Percentiles rank a stretch among this genome's conserved stretches.
Evolutionary conservation across 2,329 filamentous ascomycete species (phyloP).

Genomic region (Epicoccum sorghinum): DNA sequence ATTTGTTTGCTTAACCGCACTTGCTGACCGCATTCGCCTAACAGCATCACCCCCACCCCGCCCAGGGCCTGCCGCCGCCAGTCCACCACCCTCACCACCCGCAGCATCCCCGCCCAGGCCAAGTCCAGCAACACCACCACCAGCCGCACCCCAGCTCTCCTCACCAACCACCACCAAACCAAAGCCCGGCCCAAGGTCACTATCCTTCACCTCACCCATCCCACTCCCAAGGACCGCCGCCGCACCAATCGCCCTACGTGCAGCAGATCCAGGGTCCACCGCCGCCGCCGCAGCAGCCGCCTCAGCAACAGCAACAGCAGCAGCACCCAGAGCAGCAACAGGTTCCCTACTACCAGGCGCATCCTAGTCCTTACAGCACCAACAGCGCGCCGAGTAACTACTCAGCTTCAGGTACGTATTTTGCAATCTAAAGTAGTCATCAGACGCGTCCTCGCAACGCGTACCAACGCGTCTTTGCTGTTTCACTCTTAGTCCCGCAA

Average conservation of each 20-base stretch:
- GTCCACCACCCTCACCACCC: slow-evolving; percentile 58
- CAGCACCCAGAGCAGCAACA: slow-evolving; percentile 60
- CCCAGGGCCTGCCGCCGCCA: slow-evolving; percentile 71
- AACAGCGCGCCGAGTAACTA: slow-evolving; percentile 83
- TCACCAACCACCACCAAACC: slow-evolving; percentile 64
- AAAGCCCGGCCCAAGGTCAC: slow-evolving; percentile 61
- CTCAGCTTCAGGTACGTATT: slow-evolving; percentile 66
- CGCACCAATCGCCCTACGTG: slow-evolving; percentile 67
- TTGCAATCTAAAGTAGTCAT: background rate
- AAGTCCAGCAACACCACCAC: slow-evolving; percentile 63
- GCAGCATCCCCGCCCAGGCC: slow-evolving; percentile 68
- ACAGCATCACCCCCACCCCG: slow-evolving; percentile 78
- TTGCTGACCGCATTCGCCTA: slow-evolving; percentile 40
- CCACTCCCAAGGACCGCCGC: slow-evolving; percentile 59
- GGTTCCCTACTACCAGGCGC: slow-evolving; percentile 74
- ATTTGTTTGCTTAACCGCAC: slow-evolving; percentile 22
- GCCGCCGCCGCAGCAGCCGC: slow-evolving; percentile 68
- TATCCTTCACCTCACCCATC: slow-evolving; percentile 73
- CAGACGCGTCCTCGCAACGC: slow-evolving; percentile 14
- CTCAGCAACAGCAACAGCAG: slow-evolving; percentile 57
- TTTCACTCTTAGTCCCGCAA: background rate
- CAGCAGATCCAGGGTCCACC: slow-evolving; percentile 66
- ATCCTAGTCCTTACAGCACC: slow-evolving; percentile 83
- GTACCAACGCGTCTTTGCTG: slow-evolving; percentile 12
- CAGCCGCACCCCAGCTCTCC: slow-evolving; percentile 66